Percentiles rank a stretch among this genome's conserved stretches.
These are phyloP conservation scores for Xerocomus potaroensis DNA, from an alignment of 768 basidiomycete species.

Conservation along the genomic window DNA sequence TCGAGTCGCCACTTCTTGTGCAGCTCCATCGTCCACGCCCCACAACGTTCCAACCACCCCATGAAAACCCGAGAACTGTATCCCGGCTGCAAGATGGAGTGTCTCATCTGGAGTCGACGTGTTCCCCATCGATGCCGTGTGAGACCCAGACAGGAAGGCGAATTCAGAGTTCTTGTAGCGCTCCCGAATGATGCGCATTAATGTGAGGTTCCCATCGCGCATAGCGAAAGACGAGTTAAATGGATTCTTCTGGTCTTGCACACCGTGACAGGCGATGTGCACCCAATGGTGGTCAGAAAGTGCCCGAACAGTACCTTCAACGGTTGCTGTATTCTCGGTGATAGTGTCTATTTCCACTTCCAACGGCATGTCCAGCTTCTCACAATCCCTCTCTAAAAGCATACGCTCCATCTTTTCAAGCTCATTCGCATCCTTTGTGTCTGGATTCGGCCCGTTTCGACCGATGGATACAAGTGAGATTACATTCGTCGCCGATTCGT, in stretches of 20 bases:
- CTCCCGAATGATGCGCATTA: not conserved
- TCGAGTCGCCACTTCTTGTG: no score
- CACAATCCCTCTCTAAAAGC: not conserved
- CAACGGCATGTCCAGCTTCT: not conserved
- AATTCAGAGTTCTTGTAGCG: not conserved
- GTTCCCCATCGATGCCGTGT: not conserved
- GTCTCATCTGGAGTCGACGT: not conserved
- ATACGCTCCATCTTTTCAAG: not conserved
- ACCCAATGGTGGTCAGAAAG: not conserved
- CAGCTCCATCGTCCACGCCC: not conserved
- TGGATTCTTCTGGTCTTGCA: not conserved
- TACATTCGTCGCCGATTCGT: not conserved
- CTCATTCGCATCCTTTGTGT: not conserved
- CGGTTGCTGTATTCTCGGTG: not conserved
- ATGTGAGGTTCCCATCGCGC: not conserved
- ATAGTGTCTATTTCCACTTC: not conserved
- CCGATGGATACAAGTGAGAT: not conserved
- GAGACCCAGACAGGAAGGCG: not conserved
- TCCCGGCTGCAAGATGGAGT: not conserved
- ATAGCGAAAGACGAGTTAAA: not conserved
- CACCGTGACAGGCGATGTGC: not conserved
- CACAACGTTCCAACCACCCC: not conserved
- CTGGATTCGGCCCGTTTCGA: not conserved
- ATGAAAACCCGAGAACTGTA: not conserved
- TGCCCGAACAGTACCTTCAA: not conserved